Conservation (phyloP, 169 alveolate species). For the Cryptosporidium ubiquitum region DNA sequence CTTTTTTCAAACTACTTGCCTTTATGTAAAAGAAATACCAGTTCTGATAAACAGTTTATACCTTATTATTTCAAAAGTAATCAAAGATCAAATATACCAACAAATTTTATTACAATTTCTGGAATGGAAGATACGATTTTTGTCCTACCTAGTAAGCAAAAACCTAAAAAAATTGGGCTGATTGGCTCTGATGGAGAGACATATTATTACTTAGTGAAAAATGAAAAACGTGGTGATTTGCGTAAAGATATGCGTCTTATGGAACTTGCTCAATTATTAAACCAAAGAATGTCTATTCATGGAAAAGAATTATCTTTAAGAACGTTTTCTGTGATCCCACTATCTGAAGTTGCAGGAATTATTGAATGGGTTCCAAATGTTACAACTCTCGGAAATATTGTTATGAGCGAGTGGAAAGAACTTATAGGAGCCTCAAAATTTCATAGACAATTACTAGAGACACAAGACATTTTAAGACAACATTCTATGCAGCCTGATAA, state of each 20-base stretch:
- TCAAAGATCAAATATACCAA: background rate
- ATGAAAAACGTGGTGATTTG: constrained; percentile 90
- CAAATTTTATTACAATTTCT: constrained; percentile 48
- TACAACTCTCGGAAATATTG: constrained; percentile 81
- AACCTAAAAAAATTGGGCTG: constrained; percentile 91
- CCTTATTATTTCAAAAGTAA: background rate
- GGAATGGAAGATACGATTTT: constrained; percentile 77
- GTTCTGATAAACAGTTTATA: constrained; percentile 13
- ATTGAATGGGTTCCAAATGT: constrained; percentile 94
- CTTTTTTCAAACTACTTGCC: constrained; percentile 13
- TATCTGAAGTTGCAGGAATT: constrained; percentile 91
- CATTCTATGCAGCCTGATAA: constrained; percentile 76
- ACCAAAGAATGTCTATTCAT: constrained; percentile 55
- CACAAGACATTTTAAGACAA: constrained; percentile 85
- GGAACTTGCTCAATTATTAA: constrained; percentile 83
- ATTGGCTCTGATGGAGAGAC: constrained; percentile 91
- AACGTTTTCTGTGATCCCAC: constrained; percentile 88
- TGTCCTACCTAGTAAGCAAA: constrained; percentile 91
- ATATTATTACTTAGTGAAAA: constrained; percentile 90
- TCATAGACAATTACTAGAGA: constrained; percentile 85
- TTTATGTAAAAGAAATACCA: background rate
- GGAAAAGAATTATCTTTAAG: constrained; percentile 68
- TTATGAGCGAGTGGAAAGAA: constrained; percentile 82
- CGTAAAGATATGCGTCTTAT: constrained; percentile 93
- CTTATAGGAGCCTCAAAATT: constrained; percentile 82